Conservation (phyloP, 805 yeast genomes). For the Candida sakaeoensis region DNA sequence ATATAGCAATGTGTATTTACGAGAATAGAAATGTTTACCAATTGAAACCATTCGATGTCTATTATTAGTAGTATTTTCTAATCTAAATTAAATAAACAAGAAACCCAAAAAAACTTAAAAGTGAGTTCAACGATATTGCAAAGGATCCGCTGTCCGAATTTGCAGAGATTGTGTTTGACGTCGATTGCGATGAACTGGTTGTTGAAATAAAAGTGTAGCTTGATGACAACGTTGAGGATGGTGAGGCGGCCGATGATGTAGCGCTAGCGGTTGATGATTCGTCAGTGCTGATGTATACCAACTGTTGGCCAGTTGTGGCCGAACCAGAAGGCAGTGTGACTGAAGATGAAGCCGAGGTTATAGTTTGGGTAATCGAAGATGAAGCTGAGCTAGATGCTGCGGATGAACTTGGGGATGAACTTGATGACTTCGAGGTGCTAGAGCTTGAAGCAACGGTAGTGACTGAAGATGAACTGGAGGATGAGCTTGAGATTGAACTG, state of each 20-base stretch:
- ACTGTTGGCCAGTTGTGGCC: background rate
- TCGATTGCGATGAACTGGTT: background rate
- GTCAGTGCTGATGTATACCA: background rate
- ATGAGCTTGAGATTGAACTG: slow-evolving; percentile 4
- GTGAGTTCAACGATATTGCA: background rate
- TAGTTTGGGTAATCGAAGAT: background rate
- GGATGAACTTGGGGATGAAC: slow-evolving; percentile 10
- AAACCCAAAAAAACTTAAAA: slow-evolving; percentile 5
- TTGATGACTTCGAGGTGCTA: slow-evolving; percentile 3
- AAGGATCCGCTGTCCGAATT: slow-evolving; percentile 18
- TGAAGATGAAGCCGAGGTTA: background rate
- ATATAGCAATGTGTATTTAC: background rate
- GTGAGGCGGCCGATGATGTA: background rate
- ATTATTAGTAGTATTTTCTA: no score
- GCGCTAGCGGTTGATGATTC: background rate
- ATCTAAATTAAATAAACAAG: slow-evolving; percentile 3
- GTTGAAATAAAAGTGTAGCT: slow-evolving; percentile 1
- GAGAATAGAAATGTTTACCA: background rate
- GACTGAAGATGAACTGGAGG: slow-evolving; percentile 8
- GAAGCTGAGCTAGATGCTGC: slow-evolving; percentile 1
- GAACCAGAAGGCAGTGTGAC: slow-evolving; percentile 21
- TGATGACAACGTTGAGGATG: slow-evolving; percentile 2
- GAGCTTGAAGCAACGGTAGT: slow-evolving; percentile 10
- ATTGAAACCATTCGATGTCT: no score
- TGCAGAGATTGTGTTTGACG: background rate